phyloP scores from a whole-genome alignment of 2,329 filamentous ascomycete species.

The Chalaropsis thielavioides region DNA sequence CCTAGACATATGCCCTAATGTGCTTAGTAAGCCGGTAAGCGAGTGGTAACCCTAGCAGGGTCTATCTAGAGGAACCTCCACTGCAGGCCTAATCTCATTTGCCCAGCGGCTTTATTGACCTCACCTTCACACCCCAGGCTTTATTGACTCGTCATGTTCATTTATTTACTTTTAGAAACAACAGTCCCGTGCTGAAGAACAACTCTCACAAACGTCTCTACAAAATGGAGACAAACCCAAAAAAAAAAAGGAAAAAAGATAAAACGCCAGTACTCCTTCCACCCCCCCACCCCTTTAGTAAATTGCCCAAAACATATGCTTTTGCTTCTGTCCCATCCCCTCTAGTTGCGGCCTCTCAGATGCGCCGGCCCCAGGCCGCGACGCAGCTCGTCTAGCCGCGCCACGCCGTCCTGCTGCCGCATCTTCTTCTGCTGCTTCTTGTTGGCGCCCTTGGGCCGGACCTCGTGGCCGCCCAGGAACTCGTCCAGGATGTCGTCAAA shows the following conservation, averaged over 20 bases:
- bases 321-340: background rate
- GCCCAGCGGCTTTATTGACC: too few species aligned
- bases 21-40: background rate
- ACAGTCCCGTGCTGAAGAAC: too few species aligned
- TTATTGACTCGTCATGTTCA: too few species aligned
- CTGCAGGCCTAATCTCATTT: too few species aligned
- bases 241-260: too few species aligned
- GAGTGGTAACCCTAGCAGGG: background rate
- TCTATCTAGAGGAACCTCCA: background rate
- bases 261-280: slow-evolving; percentile 8
- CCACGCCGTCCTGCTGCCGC: slow-evolving; percentile 64
- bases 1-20: too few species aligned
- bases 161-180: too few species aligned
- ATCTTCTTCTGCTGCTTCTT: slow-evolving; percentile 72
- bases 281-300: too few species aligned
- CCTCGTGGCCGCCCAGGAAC: slow-evolving; percentile 50
- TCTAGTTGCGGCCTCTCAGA: slow-evolving; percentile 28
- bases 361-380: slow-evolving; percentile 63
- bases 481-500: slow-evolving; percentile 89
- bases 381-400: slow-evolving; percentile 83
- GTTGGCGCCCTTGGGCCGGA: slow-evolving; percentile 41
- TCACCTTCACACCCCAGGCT: too few species aligned
- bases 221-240: background rate
- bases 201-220: background rate
- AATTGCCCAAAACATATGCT: slow-evolving; percentile 1